Conservation (phyloP, 2,329 filamentous ascomycete species). For the Fusarium pininemorale region DNA sequence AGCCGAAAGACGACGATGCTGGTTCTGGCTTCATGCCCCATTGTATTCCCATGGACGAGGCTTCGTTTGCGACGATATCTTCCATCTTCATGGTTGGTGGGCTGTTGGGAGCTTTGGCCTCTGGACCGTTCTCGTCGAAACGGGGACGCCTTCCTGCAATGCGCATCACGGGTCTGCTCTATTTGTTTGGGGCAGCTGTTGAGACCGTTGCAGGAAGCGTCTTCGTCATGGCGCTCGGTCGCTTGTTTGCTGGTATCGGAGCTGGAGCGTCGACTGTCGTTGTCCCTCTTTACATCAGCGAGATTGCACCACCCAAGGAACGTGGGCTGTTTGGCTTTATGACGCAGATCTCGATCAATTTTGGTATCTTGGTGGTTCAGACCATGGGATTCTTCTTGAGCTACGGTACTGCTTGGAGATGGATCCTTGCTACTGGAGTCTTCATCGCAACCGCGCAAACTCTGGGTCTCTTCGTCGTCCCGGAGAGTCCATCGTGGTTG, state of each 20-base stretch:
- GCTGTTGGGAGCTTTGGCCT: constrained; percentile 80
- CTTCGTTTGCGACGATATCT: constrained; percentile 84
- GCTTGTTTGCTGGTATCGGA: constrained; percentile 82
- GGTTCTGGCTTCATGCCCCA: constrained; percentile 62
- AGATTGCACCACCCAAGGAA: constrained; percentile 79
- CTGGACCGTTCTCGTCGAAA: constrained; percentile 80
- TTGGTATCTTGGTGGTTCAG: constrained; percentile 87
- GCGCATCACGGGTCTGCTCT: constrained; percentile 79
- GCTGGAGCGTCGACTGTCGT: constrained; percentile 92
- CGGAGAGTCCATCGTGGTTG: constrained; percentile 90
- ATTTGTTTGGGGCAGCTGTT: constrained; percentile 76
- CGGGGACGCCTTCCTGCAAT: constrained; percentile 81
- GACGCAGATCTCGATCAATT: constrained; percentile 93
- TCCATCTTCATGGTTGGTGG: constrained; percentile 94
- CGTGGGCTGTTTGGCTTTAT: constrained; percentile 83
- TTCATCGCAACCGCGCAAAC: constrained; percentile 73
- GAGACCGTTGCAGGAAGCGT: constrained; percentile 78
- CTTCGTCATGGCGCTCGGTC: constrained; percentile 73
- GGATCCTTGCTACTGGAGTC: constrained; percentile 80
- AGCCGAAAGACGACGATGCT: constrained; percentile 19
- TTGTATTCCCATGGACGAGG: constrained; percentile 88
- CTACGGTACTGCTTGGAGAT: constrained; percentile 80
- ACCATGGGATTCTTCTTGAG: constrained; percentile 88
- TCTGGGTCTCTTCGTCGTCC: constrained; percentile 76
- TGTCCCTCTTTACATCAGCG: constrained; percentile 93